Base-by-base conservation (phyloP, 768 basidiomycete species). In the Tricholoma terreum region DNA sequence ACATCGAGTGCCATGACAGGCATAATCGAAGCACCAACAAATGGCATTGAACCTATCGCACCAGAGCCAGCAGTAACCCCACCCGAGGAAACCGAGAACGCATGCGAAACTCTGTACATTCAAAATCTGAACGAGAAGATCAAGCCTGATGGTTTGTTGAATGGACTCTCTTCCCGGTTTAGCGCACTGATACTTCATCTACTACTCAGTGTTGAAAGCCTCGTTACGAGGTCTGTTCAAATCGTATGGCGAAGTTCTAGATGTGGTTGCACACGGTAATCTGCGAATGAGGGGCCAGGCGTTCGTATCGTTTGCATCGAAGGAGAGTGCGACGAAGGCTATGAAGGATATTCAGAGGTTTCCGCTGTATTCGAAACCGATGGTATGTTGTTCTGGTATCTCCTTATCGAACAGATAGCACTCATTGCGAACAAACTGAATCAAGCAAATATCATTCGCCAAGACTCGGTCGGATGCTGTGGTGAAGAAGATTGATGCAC, bases 221-320 rank as follows among this genome's bases (percentile, higher is more conserved):
- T 92, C 94, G 3, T 76, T 99, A 46, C 81, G 84, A 11, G 89
- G 89, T 33, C 79, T 99, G 30, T 98, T 99, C 81, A 93, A 93
- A 71, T 82, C 87, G 12, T 99, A 98, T 66, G 93, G 94, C 11
- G 87, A 91, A 60, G 90, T 99, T 15, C 74, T 98, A 24, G 93
- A 96, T 68, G 93, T 99, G n/a, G 90, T 94, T 17, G 94, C 95
- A 9, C 97, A 99, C 71, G 75, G 80, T 52, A 98, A 97, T 77
- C 74, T 99, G 58, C 86, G 97, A 36, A 99, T 99, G 97, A 83
- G 97, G 36, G 97, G 97, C 14, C 97, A 99, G 75, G 97, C 97
- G 3, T 99, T 99, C 69, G 92, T 99, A 35, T 93, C 92, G 35
- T 97, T 99, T 71, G 80, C 81, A 56, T 85, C 85, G 33, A 78